Conservation (phyloP, 129 eudicot genomes). For the Artemisia argyi region DNA sequence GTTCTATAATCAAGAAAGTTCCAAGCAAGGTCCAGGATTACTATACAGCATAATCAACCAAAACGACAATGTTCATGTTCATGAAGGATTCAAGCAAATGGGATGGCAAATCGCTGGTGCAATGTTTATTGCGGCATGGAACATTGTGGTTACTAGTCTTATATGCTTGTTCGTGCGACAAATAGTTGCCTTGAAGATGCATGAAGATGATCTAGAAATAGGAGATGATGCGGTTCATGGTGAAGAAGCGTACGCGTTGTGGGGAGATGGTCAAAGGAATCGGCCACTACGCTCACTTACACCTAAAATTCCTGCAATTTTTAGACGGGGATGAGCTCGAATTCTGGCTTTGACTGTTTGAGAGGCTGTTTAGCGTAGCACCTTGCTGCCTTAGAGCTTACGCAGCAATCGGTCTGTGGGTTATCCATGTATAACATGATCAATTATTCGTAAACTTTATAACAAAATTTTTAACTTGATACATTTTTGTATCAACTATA, state of each 20-base stretch:
- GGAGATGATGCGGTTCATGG: conserved; percentile 90
- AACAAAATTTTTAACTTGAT: no score
- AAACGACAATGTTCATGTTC: background rate
- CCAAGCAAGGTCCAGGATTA: conserved; percentile 53
- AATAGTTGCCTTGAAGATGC: conserved; percentile 55
- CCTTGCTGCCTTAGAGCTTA: no score
- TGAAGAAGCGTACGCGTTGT: conserved; percentile 77
- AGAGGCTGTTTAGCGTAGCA: background rate
- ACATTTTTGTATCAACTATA: no score
- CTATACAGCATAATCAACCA: conserved; percentile 39
- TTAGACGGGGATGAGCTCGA: conserved; percentile 27
- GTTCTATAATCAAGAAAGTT: conserved; percentile 29
- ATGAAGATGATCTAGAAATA: conserved; percentile 59
- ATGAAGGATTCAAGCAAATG: conserved; percentile 50
- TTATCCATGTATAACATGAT: background rate
- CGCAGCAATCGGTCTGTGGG: background rate
- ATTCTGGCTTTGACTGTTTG: background rate
- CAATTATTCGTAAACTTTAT: background rate
- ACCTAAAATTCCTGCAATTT: conserved; percentile 50
- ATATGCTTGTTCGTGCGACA: conserved; percentile 51
- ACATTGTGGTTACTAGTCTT: conserved; percentile 53
- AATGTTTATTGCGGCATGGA: conserved; percentile 58
- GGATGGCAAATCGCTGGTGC: conserved; percentile 58
- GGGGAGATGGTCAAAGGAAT: conserved; percentile 80
- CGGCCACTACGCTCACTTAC: conserved; percentile 45